phyloP scores from a whole-genome alignment of 495 filamentous ascomycete species.

The Lichenothelia convexa region DNA sequence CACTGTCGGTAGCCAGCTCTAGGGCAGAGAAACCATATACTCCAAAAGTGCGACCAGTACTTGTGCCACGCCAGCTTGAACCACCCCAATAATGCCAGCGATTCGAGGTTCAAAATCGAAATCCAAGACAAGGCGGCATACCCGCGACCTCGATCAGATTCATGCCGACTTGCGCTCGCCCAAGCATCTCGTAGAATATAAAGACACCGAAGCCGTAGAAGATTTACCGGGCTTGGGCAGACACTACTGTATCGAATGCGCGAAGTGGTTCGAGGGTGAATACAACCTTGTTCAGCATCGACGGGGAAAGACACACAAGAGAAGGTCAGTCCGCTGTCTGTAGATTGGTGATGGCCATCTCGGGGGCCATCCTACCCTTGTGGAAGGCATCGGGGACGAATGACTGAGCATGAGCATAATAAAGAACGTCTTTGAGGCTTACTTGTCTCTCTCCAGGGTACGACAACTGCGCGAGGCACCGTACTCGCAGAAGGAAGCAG shows the following conservation, averaged over 20 bases:
- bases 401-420: too few relatives aligned
- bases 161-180: constrained; percentile 56
- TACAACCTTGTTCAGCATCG: constrained; percentile 53
- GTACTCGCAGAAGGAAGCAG: constrained; percentile 70
- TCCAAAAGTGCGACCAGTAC: too few relatives aligned
- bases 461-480: constrained; percentile 61
- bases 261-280: constrained; percentile 89
- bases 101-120: constrained; percentile 21
- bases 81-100: constrained; percentile 17
- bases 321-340: constrained; percentile 44
- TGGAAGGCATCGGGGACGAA: too few relatives aligned
- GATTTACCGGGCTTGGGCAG: constrained; percentile 71
- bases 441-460: constrained; percentile 31
- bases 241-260: constrained; percentile 82
- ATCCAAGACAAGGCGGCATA: constrained; percentile 42
- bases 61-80: too few relatives aligned
- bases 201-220: constrained; percentile 59
- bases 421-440: too few relatives aligned
- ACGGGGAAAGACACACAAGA: constrained; percentile 82
- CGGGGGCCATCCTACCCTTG: too few relatives aligned
- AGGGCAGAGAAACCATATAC: too few relatives aligned
- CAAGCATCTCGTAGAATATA: constrained; percentile 60
- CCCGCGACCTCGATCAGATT: constrained; percentile 71
- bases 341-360: too few relatives aligned
- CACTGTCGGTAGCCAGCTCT: too few relatives aligned